A percentile compares a stretch with the other conserved stretches of the same genome.
Conservation (phyloP, 2,329 filamentous ascomycete genomes). For the Eutypella sp. region DNA sequence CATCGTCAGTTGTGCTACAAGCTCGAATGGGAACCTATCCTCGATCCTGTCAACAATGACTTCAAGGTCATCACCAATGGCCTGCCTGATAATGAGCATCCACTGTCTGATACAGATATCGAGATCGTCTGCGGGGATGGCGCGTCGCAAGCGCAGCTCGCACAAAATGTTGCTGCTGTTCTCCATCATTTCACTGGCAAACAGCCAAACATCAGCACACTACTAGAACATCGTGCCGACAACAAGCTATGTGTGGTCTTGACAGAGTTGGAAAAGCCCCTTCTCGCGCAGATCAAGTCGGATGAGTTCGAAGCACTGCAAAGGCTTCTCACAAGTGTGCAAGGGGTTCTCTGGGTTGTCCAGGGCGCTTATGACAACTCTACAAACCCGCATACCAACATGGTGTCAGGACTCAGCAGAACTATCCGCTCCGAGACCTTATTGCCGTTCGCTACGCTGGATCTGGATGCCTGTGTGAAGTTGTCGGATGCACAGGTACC, state of each 20-base stretch:
- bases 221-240: conserved; percentile 24
- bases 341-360: conserved; percentile 33
- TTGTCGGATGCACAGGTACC: conserved; percentile 14
- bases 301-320: conserved; percentile 32
- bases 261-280: conserved; percentile 38
- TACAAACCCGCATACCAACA: conserved; percentile 27
- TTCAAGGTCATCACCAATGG: conserved; percentile 8
- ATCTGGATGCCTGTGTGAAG: conserved; percentile 23
- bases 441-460: conserved; percentile 28
- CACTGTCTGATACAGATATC: conserved; percentile 25
- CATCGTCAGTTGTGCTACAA: conserved; percentile 43
- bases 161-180: conserved; percentile 27
- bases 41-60: conserved; percentile 20
- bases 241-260: conserved; percentile 38
- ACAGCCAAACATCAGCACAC: conserved; percentile 24
- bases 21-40: conserved; percentile 39
- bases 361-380: conserved; percentile 28
- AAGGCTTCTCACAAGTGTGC: conserved; percentile 21
- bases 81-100: conserved; percentile 1
- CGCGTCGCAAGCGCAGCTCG: conserved; percentile 26
- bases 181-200: conserved; percentile 29
- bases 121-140: conserved; percentile 34
- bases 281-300: conserved; percentile 35
- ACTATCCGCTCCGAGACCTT: conserved; percentile 29
- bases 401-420: conserved; percentile 28